Base-by-base conservation (phyloP, 208 protist species). In the Strigomonas galati region DNA sequence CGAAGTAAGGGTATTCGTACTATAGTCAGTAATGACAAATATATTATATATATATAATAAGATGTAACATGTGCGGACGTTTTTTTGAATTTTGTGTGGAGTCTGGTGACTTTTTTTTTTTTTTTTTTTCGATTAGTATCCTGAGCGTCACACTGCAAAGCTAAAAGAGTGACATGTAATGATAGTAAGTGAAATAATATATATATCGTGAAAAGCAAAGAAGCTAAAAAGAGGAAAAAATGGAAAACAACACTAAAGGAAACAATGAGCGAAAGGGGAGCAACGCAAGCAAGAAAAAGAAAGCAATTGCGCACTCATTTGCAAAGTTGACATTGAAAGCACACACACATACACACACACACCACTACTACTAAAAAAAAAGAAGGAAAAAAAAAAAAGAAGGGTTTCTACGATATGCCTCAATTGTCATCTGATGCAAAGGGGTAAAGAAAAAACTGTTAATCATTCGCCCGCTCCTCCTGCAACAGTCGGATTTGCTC, bases 401-500 rank as follows among this genome's bases (percentile, higher is more conserved):
- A 49, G 43, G 43, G 14, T 49, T 14, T 49, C 19, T 49, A 49
- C 19, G 19, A 21, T n/a, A 21, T 49, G 19, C 19, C 19, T n/a
- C 19, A 21, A 21, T 49, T 49, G 14, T 40, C 35, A 40, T 40
- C 35, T 10, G 35, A 40, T 4, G 4, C 7, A 10, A 40, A 40
- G 35, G 7, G 35, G 35, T 10, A 40, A 10, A 40, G 35, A 10
- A n/a, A n/a, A n/a, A n/a, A n/a, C n/a, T 10, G 35, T 10, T 40
- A 40, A 4, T 40, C 35, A 10, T 52, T 64, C 21, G 72, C 57
- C 56, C 78, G 72, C 26, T 53, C 40, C 23, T 79, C 62, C 55
- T 79, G 73, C 64, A 71, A 46, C 49, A 65, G 30, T 49, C 72
- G 60, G 48, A 77, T 23, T 19, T 63, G 52, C 46, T 31, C 48